A percentile compares a stretch with the other conserved stretches of the same genome.
phyloP scores from a whole-genome alignment of 2,329 filamentous ascomycete genomes.

The Hirsutella rhossiliensis region DNA sequence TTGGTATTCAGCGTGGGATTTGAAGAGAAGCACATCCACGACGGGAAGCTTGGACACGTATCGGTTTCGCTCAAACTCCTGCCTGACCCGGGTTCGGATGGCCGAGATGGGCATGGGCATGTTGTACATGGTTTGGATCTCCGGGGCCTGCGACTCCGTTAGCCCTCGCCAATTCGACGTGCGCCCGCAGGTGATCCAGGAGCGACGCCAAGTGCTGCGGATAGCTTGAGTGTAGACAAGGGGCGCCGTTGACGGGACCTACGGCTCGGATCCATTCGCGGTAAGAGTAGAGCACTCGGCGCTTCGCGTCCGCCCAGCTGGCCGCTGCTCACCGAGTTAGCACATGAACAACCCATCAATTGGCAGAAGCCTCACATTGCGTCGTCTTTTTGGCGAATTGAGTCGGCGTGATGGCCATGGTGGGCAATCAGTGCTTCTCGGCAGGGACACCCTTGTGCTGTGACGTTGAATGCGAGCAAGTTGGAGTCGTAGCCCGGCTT shows the following conservation, averaged over 20 bases:
- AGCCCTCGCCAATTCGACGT: slow-evolving; percentile 1
- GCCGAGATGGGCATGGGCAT: slow-evolving; percentile 77
- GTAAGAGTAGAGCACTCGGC: slow-evolving; percentile 79
- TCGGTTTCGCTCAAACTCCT: slow-evolving; percentile 94
- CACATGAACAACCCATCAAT: slow-evolving; percentile 2
- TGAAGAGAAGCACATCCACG: slow-evolving; percentile 80
- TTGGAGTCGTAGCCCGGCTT: slow-evolving; percentile 8
- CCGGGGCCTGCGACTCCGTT: slow-evolving; percentile 57
- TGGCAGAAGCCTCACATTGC: slow-evolving; percentile 49
- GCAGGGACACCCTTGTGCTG: slow-evolving; percentile 13
- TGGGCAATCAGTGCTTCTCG: slow-evolving; percentile 29
- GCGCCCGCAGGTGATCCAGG: neutral
- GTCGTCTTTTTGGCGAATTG: slow-evolving; percentile 75
- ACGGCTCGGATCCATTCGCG: slow-evolving; percentile 94
- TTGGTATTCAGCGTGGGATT: slow-evolving; percentile 92
- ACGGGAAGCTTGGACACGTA: slow-evolving; percentile 82
- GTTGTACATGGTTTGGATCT: slow-evolving; percentile 96
- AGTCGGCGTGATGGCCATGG: slow-evolving; percentile 83
- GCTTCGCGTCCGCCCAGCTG: slow-evolving; percentile 82
- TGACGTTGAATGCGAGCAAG: slow-evolving; percentile 16
- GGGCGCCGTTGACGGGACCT: slow-evolving; percentile 30
- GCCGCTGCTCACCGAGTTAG: slow-evolving; percentile 48
- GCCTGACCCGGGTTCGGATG: slow-evolving; percentile 84
- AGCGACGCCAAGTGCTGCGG: neutral
- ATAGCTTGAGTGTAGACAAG: neutral